phyloP scores from a whole-genome alignment of 148 eudicot genomes.

The Fagopyrum esculentum region DNA sequence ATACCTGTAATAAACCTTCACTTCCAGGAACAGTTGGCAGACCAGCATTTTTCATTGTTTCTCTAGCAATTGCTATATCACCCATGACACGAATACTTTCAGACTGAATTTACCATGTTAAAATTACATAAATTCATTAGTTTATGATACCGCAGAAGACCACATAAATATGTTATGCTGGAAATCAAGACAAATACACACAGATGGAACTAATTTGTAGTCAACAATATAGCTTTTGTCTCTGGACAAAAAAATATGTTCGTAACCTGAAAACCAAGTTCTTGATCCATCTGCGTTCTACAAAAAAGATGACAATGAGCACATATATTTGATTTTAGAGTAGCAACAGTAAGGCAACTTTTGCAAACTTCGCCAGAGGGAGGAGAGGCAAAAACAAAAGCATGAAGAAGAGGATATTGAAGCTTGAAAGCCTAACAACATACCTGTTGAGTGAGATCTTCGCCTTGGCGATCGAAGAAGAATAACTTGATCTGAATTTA shows the following conservation, averaged over 20 bases:
- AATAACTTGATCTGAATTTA: too few species aligned
- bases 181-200: not conserved
- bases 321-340: too few species aligned
- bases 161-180: not conserved
- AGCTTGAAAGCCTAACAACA: too few species aligned
- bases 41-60: constrained; percentile 97
- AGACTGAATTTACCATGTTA: constrained; percentile 45
- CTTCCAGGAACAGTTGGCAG: constrained; percentile 99
- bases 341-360: too few species aligned
- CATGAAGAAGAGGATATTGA: too few species aligned
- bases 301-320: too few species aligned
- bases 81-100: constrained; percentile 98
- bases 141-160: not conserved
- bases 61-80: constrained; percentile 93
- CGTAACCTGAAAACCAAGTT: not conserved
- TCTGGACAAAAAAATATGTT: not conserved
- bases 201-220: not conserved
- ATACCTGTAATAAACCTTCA: constrained; percentile 85
- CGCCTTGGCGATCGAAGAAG: too few species aligned
- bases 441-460: too few species aligned
- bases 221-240: not conserved
- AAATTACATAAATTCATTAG: not conserved
- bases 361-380: too few species aligned
- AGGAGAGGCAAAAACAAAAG: too few species aligned
- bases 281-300: not conserved